Evolutionary conservation across 2,329 filamentous ascomycete genomes (phyloP), one percentile per base, ranked within the genome.

Genomic region (Cryphonectria nitschkei): DNA sequence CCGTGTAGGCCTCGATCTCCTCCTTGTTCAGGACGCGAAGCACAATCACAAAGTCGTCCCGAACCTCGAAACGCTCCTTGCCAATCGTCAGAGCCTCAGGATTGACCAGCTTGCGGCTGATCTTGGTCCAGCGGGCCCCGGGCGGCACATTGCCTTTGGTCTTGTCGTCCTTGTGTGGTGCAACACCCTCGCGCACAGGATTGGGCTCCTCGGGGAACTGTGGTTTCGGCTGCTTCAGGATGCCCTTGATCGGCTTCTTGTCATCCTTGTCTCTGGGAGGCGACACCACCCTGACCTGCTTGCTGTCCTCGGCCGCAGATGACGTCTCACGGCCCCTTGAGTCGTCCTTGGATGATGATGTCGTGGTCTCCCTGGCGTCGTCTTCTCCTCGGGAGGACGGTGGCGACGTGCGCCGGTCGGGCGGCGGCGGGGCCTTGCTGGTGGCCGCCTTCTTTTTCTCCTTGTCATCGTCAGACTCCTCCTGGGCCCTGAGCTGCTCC

Each of bases 41-140:
- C 2, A 98, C 94, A 79, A 98, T 97, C 71, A 98, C 94, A 80
- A 94, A 97, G 77, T 97, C 94, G 72, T 94, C 89, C n/a, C 94
- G 89, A 76, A 97, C 93, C 81, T 98, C 95, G 75, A 92, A 98
- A 41, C 95, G 87, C 82, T 98, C 95, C 76, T 96, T 93, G n/a
- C 93, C 92, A 73, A 93, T 87, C 70, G 93, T 92, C 63, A 98
- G 83, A 0, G 95, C 94, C 75, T 95, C 92, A 0, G 95, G 94
- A 75, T 97, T 98, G 76, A 98, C 95, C 69, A 97, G 87, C 75
- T 92, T 90, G 70, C 95, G 90, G 78, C 92, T 93, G 78, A 98
- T 95, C 83, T 96, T 97, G 63, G 95, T 98, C 95, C 95, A 98
- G 68, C 94, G 89, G 46, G 95, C 95, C 70, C 92, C 93, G 0